Evolutionary conservation across 2,329 filamentous ascomycete genomes (phyloP), one percentile per base, ranked within the genome.

Genomic region (Rhynchosporium secalis): DNA sequence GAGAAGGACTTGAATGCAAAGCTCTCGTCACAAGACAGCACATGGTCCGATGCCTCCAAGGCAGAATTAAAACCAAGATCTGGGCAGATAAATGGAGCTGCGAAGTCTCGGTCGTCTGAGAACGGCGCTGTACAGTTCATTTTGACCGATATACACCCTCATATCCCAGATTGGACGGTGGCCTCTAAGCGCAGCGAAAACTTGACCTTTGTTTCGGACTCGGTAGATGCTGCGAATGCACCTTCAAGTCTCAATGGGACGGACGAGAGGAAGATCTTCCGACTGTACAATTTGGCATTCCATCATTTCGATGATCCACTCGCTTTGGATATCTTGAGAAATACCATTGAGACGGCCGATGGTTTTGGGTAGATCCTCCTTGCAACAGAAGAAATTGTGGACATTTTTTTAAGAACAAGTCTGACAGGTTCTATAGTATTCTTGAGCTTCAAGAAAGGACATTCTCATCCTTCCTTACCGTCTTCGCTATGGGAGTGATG

Each of bases 261-360:
- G 5, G 72, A 75, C 10, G 77, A 76, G 3, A 81, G 80, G 70
- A 81, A 78, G 49, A 77, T 90, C 28, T 88, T 91, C 72, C 80
- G 89, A 4, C 76, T 92, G 56, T 92, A 90, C 74, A 90, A 88
- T 72, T 78, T 91, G 2, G 84, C 88, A 1, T 93, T 93, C 71
- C 90, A 92, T 74, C 89, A 92, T 76, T 92, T 92, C 68, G 82
- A 86, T 65, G 86, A 92, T 70, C 75, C 76, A 3, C 75, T 86
- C 20, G 89, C 87, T 0, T 76, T 73, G 31, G 78, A 79, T 8
- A 87, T 91, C 36, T 73, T 93, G 38, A 78, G 78, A 58, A 86
- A 89, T 72, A 88, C 87, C 0, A 74, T 91, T 43, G 79, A 84
- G 68, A 89, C 83, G 0, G 82, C 84, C 58, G 82, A 89, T 65